Conservation (phyloP, 306 rosid genomes). For the Citrullus amarus region DNA sequence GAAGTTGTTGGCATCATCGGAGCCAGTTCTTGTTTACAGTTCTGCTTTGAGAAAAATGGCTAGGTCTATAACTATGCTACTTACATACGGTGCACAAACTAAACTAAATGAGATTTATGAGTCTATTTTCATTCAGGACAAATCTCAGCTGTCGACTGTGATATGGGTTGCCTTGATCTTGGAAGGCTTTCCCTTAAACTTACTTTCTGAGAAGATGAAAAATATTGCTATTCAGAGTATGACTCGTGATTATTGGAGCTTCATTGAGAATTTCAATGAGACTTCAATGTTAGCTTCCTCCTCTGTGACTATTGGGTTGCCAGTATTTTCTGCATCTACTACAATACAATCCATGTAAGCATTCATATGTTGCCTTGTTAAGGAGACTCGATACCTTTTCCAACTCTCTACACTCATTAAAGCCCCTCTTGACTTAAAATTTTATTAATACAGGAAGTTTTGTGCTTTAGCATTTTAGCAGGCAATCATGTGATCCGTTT, state of each 20-base stretch:
- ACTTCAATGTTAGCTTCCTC: constrained; percentile 25
- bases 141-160: constrained; percentile 33
- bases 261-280: constrained; percentile 46
- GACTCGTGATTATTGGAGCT: constrained; percentile 39
- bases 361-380: neutral
- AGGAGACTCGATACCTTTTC: neutral
- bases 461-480: neutral
- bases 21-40: constrained; percentile 39
- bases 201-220: constrained; percentile 53
- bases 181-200: constrained; percentile 72
- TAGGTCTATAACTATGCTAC: constrained; percentile 52
- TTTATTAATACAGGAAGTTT: neutral
- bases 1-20: constrained; percentile 49
- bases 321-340: constrained; percentile 66
- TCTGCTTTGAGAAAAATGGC: constrained; percentile 72
- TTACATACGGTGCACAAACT: constrained; percentile 42
- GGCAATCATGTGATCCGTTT: neutral
- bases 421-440: neutral
- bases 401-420: neutral
- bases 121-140: constrained; percentile 40
- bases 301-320: constrained; percentile 37
- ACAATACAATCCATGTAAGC: constrained; percentile 66
- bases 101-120: constrained; percentile 41
- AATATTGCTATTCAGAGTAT: constrained; percentile 36
- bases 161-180: constrained; percentile 44